These are phyloP conservation scores for Kregervanrija fluxuum DNA, from an alignment of 805 yeast species.

Conservation along the genomic window DNA sequence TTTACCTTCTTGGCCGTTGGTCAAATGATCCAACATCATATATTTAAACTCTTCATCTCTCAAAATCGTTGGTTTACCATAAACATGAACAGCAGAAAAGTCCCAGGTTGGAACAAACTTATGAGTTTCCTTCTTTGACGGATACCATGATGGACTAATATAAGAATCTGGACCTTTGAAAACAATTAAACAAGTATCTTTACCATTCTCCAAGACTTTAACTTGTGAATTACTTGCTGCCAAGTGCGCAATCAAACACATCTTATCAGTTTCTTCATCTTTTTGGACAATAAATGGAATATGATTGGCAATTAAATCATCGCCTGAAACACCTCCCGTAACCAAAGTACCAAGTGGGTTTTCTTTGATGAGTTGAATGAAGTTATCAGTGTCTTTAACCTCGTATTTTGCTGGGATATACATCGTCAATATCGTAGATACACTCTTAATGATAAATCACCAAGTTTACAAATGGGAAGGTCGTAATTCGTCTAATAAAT, in stretches of 20 bases:
- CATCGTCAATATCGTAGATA: constrained; percentile 11
- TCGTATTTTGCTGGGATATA: constrained; percentile 23
- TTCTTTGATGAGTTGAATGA: constrained; percentile 34
- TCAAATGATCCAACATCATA: constrained; percentile 35
- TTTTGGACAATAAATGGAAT: constrained; percentile 43
- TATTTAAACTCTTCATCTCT: constrained; percentile 42
- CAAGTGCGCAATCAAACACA: constrained; percentile 43
- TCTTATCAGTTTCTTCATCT: constrained; percentile 21
- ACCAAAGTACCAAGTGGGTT: constrained; percentile 49
- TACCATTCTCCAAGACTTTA: constrained; percentile 29
- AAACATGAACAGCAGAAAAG: constrained; percentile 48
- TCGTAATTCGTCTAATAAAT: too few species aligned
- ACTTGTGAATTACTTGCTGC: constrained; percentile 47
- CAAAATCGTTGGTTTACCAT: constrained; percentile 41
- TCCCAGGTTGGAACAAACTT: constrained; percentile 70
- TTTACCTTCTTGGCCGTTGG: constrained; percentile 39
- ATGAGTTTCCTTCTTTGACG: constrained; percentile 46
- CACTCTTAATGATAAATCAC: too few species aligned
- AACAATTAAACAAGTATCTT: constrained; percentile 37
- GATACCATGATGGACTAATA: constrained; percentile 54
- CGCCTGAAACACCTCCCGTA: constrained; percentile 26
- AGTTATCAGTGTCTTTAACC: constrained; percentile 29
- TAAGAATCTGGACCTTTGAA: constrained; percentile 48
- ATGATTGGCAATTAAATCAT: constrained; percentile 45
- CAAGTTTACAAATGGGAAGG: too few species aligned